phyloP scores from a whole-genome alignment of 192 early-diverging fungal genomes.

The Rhizophagus sp. region DNA sequence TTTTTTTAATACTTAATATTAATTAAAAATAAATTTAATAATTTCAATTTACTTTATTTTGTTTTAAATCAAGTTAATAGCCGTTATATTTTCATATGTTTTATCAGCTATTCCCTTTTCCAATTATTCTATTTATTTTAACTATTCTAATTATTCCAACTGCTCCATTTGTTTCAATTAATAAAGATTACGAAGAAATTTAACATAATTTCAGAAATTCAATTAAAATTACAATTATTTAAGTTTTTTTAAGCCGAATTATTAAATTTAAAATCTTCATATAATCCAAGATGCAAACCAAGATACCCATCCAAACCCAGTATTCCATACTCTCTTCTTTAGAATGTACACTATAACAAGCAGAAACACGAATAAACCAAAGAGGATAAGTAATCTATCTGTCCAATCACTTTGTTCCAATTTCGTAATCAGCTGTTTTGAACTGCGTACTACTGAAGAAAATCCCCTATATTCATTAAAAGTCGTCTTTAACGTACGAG shows the following conservation, averaged over 20 bases:
- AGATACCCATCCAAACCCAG: slow-evolving; percentile 41
- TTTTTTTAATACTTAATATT: background rate
- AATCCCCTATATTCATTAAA: slow-evolving; percentile 59
- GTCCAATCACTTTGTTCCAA: slow-evolving; percentile 69
- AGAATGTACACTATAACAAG: slow-evolving; percentile 65
- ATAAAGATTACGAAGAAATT: too few relatives aligned
- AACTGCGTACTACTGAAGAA: slow-evolving; percentile 50
- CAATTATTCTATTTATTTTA: too few relatives aligned
- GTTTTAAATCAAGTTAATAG: too few relatives aligned
- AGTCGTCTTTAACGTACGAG: slow-evolving; percentile 50
- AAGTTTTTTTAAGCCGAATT: too few relatives aligned
- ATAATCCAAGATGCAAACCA: slow-evolving; percentile 33
- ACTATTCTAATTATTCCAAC: too few relatives aligned
- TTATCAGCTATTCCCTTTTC: too few relatives aligned
- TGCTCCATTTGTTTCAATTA: too few relatives aligned
- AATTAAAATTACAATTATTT: too few relatives aligned
- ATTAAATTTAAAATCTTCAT: background rate
- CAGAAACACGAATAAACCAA: slow-evolving; percentile 62
- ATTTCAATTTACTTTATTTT: too few relatives aligned
- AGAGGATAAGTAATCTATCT: slow-evolving; percentile 59
- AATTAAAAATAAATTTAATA: background rate
- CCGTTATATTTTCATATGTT: too few relatives aligned
- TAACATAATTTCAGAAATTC: too few relatives aligned
- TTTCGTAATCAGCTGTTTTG: slow-evolving; percentile 62
- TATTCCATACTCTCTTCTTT: slow-evolving; percentile 62